phyloP scores from a whole-genome alignment of 1,284 basidiomycete species.

The Fomitiporia mediterranea region DNA sequence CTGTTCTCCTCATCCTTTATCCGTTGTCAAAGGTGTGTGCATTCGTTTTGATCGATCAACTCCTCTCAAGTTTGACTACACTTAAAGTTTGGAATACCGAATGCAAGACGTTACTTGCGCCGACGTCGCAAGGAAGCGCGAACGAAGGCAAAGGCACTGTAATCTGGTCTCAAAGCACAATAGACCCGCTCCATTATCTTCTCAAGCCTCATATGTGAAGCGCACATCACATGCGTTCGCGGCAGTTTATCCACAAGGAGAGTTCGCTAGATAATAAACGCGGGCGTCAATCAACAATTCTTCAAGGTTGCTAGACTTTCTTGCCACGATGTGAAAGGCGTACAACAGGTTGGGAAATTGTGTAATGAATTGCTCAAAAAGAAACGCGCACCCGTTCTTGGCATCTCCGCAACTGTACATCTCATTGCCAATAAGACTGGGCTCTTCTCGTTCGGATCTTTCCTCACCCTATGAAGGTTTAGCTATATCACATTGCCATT shows the following conservation, averaged over 20 bases:
- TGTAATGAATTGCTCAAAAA: too few relatives aligned
- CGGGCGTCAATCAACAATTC: neutral
- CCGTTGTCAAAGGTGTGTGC: slow-evolving; percentile 55
- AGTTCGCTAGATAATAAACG: neutral
- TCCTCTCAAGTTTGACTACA: neutral
- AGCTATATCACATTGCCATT: neutral
- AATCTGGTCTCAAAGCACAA: too few relatives aligned
- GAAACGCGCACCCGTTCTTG: neutral
- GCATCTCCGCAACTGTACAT: neutral
- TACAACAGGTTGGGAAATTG: too few relatives aligned
- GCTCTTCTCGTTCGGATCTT: neutral
- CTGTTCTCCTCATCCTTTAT: slow-evolving; percentile 57
- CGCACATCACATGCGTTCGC: neutral
- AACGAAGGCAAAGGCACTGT: too few relatives aligned
- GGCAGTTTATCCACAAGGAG: neutral
- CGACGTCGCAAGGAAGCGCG: slow-evolving; percentile 21
- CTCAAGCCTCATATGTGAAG: neutral
- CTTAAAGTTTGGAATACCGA: slow-evolving; percentile 36
- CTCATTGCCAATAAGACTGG: neutral
- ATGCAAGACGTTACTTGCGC: slow-evolving; percentile 33
- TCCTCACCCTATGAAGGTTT: neutral
- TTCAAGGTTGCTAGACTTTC: too few relatives aligned
- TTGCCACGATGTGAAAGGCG: too few relatives aligned
- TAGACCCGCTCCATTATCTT: neutral
- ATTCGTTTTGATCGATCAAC: slow-evolving; percentile 7